These are phyloP conservation scores for Schizosaccharomyces octosporus DNA, from an alignment of 805 yeast genomes.

Conservation along the genomic window DNA sequence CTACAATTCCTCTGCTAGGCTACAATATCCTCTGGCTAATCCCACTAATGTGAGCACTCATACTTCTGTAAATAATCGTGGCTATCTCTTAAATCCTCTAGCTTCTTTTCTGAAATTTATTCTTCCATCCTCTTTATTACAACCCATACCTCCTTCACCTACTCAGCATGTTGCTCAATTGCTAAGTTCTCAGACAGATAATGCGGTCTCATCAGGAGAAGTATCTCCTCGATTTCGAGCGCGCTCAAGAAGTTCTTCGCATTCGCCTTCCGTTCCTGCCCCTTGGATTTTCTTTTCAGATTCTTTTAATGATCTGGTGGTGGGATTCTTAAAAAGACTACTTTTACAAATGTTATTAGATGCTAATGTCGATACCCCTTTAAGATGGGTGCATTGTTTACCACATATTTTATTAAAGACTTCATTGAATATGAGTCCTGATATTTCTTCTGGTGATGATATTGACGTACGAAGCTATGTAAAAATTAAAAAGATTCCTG, in stretches of 20 bases:
- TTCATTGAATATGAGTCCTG: constrained; percentile 37
- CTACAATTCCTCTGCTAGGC: background rate
- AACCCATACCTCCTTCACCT: too few species aligned
- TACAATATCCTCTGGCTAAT: too few species aligned
- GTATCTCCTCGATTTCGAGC: too few species aligned
- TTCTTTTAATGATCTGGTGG: constrained; percentile 10
- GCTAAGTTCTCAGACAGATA: too few species aligned
- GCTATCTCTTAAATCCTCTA: too few species aligned
- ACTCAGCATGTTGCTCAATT: too few species aligned
- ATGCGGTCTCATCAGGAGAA: too few species aligned
- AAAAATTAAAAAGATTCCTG: constrained; percentile 62
- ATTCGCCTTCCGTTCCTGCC: background rate
- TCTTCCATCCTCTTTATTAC: too few species aligned
- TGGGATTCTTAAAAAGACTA: constrained; percentile 25
- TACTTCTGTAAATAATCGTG: too few species aligned
- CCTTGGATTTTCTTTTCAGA: constrained; percentile 5
- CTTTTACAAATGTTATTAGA: constrained; percentile 38
- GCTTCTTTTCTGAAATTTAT: too few species aligned
- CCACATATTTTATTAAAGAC: constrained; percentile 25
- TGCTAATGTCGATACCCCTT: constrained; percentile 24
- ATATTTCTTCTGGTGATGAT: constrained; percentile 38
- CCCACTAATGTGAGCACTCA: too few species aligned
- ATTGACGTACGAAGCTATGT: constrained; percentile 73
- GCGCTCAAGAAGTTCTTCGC: background rate
- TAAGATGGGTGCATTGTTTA: constrained; percentile 36